phyloP scores from a whole-genome alignment of 2,329 filamentous ascomycete species.

The Coleophoma eucalyptorum region DNA sequence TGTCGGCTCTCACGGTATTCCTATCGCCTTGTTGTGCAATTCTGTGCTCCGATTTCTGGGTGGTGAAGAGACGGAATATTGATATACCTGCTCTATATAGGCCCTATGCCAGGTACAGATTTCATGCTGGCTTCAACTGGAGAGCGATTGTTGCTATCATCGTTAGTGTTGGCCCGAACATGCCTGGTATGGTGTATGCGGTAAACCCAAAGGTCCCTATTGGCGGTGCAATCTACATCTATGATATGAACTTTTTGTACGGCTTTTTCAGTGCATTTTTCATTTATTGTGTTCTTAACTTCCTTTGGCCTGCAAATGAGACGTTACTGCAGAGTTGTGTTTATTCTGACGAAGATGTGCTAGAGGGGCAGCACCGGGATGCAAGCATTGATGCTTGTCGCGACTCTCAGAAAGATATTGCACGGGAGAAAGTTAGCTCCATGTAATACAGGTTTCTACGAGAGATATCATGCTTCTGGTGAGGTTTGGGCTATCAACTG shows the following conservation, averaged over 20 bases:
- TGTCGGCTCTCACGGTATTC: conserved; percentile 26
- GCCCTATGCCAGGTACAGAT: conserved; percentile 14
- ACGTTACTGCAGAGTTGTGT: conserved; percentile 27
- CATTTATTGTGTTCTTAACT: conserved; percentile 25
- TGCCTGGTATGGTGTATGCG: conserved; percentile 20
- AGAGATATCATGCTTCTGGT: no score
- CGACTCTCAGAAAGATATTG: no score
- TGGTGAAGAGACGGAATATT: conserved; percentile 32
- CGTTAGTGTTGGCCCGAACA: conserved; percentile 17
- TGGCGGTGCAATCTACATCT: conserved; percentile 27
- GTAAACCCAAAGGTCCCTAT: conserved; percentile 19
- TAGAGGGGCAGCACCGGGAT: no score
- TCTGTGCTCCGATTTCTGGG: conserved; percentile 51
- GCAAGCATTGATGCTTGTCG: no score
- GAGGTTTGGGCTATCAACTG: no score
- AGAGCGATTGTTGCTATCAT: conserved; percentile 19
- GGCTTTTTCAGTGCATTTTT: conserved; percentile 31
- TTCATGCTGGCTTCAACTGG: conserved; percentile 21
- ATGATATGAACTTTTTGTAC: conserved; percentile 32
- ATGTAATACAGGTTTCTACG: no score
- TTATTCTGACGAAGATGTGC: conserved; percentile 20
- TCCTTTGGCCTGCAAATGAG: conserved; percentile 27
- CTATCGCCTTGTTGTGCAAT: conserved; percentile 49
- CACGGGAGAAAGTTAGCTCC: no score
- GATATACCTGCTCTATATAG: conserved; percentile 26